Base-by-base conservation (phyloP, 768 basidiomycete species). In the Lentinus tigrinus region DNA sequence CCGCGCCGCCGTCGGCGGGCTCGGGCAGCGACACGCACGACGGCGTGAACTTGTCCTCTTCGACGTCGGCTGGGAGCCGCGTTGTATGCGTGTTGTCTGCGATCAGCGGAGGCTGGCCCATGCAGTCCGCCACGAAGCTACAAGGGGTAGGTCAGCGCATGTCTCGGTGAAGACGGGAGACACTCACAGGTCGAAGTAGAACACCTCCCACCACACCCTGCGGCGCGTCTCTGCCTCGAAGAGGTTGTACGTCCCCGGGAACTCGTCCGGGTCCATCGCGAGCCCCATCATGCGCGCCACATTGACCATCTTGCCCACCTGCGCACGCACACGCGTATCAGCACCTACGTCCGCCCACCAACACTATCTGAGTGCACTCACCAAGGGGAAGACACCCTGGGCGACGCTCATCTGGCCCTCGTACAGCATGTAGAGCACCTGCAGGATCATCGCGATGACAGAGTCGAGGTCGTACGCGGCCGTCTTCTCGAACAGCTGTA, bases 151-250 rank as follows among this genome's bases (percentile, higher is more conserved):
- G 37, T 51, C 23, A 50, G 53, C 38, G 50, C 40, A 43, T 48
- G 21, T 43, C 13, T 3, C 17, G 8, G 38, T 39, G 8, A 28
- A 28, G 19, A 34, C 42, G 19, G 14, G 17, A n/a, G 17, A 6
- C 7, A 81, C 88, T 64, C 69, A 91, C 91, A 87, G 67, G 69
- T 93, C 91, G 69, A 85, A 91, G 70, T 82, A 89, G 67, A 84
- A 80, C 11, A 91, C 77, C 52, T 89, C 87, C 91, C 91, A 93
- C 88, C 91, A 91, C 6, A 89, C 70, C 61, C 85, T 72, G 56
- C 82, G 70, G 54, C 84, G 72, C 48, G 77, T 72, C 69, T 83
- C 81, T 11, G 78, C 79, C 47, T 84, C 78, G 46, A 80, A 83
- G 2, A 81, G 69, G 43, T 63, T 75, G 63, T 79, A 81, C 64